These are phyloP conservation scores for Fusarium fujikuroi DNA, from an alignment of 2,329 filamentous ascomycete genomes.

Conservation along the genomic window DNA sequence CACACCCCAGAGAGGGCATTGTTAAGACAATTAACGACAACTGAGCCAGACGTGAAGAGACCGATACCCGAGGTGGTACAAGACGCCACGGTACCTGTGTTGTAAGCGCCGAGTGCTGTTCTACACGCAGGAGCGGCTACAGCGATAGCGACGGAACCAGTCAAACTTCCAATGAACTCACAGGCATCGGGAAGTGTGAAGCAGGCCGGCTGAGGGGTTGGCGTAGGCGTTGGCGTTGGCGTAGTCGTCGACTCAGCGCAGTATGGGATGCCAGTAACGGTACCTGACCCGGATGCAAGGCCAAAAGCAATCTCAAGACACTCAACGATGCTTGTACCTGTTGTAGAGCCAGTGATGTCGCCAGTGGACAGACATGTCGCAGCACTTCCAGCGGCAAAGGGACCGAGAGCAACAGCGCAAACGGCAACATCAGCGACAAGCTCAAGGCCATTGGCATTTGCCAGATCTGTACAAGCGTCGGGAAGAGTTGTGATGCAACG, in stretches of 20 bases:
- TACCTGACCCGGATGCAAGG: background rate
- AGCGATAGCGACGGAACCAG: background rate
- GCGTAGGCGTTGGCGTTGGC: background rate
- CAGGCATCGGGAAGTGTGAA: background rate
- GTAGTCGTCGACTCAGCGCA: background rate
- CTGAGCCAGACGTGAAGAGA: background rate
- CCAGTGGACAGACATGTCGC: background rate
- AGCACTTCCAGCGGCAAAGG: background rate
- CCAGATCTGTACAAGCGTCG: background rate
- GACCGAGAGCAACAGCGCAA: background rate
- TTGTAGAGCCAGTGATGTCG: background rate
- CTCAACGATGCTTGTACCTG: background rate
- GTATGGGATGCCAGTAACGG: background rate
- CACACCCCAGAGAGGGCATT: background rate
- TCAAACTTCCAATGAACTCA: accelerated
- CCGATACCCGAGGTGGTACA: background rate
- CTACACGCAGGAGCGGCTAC: background rate
- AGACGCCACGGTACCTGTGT: background rate
- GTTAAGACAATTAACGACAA: background rate
- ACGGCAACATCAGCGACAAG: background rate
- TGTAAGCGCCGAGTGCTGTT: background rate
- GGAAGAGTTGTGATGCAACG: conserved; percentile 3
- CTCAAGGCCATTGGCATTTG: background rate
- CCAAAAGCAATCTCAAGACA: conserved; percentile 1
- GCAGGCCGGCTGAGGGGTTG: background rate